Base-by-base conservation (phyloP, 345 rosid species). In the Pelargonium nanum region DNA sequence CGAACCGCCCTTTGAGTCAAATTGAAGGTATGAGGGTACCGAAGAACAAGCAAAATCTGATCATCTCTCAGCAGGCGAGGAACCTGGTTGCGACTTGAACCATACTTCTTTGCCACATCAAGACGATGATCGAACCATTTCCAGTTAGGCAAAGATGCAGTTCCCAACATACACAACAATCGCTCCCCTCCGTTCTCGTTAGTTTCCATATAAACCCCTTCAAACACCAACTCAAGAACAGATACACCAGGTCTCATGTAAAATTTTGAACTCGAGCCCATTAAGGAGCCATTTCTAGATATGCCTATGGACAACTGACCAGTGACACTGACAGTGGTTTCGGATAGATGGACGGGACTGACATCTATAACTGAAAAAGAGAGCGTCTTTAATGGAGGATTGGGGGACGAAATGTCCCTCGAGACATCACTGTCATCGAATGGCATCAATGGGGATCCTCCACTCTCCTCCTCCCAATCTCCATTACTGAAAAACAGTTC, bases 151-250 rank as follows among this genome's bases (percentile, higher is more conserved):
- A 57, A 25, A 1, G 4, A 25, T 10, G 60, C 16, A 26, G 21
- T 57, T 16, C 60, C 45, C 25, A 57, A 57, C 60, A 57, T 15
- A 6, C 60, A 57, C n/a, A 57, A 22, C 45, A 57, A 15, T 19
- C 34, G 25, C 28, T 26, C 60, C 7, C 20, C 30, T 26, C 21
- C 44, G n/a, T n/a, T n/a, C n/a, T n/a, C n/a, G n/a, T n/a, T n/a
- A 4, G 1, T 57, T 57, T 26, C 45, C 5, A 57, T 12, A 16
- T 57, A 57, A 19, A 57, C 45, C 30, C 61, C 60, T 26, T 57
- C 45, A 28, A 57, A 26, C 26, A 13, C 6, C 40, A 57, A 25
- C 16, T 25, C 60, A 26, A 57, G 60, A 15, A 28, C 20, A 17
- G 60, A 57, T 20, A 57, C 16, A 19, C 60, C 60, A 2, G 60